These are phyloP conservation scores for Vitis rotundifolia DNA, from an alignment of 164 flowering plant species.

Conservation along the genomic window DNA sequence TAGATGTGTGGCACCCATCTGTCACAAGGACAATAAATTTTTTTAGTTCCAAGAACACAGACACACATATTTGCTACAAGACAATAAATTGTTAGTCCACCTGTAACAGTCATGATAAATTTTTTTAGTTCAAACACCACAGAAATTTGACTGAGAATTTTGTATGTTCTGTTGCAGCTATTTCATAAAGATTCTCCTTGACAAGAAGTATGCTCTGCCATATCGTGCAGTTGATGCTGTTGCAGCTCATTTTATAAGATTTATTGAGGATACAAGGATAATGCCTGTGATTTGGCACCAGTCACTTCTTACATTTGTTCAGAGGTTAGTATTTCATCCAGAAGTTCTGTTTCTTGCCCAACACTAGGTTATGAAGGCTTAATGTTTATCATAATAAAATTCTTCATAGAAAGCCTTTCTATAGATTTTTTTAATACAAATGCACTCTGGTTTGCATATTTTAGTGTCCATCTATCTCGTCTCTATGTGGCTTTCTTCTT, in stretches of 20 bases:
- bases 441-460: too few relatives aligned
- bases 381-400: too few relatives aligned
- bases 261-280: slow-evolving; percentile 63
- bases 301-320: slow-evolving; percentile 90
- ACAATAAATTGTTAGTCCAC: too few relatives aligned
- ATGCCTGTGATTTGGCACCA: slow-evolving; percentile 99
- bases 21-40: too few relatives aligned
- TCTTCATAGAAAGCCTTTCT: too few relatives aligned
- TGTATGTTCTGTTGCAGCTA: slow-evolving; percentile 59
- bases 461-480: too few relatives aligned
- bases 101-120: too few relatives aligned
- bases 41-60: too few relatives aligned
- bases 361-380: not conserved
- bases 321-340: slow-evolving; percentile 52
- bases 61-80: too few relatives aligned
- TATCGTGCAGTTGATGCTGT: slow-evolving; percentile 83
- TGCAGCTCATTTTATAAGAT: slow-evolving; percentile 80
- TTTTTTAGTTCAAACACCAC: not conserved
- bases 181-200: slow-evolving; percentile 84
- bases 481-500: too few relatives aligned
- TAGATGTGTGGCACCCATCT: too few relatives aligned
- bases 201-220: slow-evolving; percentile 91
- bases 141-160: not conserved
- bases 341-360: not conserved
- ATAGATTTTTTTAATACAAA: too few relatives aligned